Conservation (phyloP, 352 stramenopile genomes). For the Pythium angustatum region DNA sequence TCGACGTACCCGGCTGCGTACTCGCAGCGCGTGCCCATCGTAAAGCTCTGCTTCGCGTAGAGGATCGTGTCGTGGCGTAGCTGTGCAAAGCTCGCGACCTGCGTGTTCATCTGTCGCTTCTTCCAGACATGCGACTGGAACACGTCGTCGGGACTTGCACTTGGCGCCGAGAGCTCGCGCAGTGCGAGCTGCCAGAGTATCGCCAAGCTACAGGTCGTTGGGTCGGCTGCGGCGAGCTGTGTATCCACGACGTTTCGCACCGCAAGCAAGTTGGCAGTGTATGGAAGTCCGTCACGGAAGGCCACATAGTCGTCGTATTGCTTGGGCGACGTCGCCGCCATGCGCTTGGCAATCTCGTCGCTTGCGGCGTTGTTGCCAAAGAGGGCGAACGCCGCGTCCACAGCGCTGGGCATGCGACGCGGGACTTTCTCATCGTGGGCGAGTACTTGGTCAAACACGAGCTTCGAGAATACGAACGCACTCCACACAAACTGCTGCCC, state of each 20-base stretch:
- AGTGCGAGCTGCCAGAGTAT: conserved; percentile 29
- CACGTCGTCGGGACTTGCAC: background rate
- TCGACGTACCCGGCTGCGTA: conserved; percentile 31
- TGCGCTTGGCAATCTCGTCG: conserved; percentile 19
- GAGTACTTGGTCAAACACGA: conserved; percentile 32
- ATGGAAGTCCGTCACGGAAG: conserved; percentile 32
- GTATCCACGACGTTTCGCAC: conserved; percentile 20
- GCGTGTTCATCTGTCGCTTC: conserved; percentile 31
- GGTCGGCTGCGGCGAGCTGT: conserved; percentile 3
- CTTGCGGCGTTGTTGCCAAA: conserved; percentile 27
- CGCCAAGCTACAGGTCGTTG: conserved; percentile 20
- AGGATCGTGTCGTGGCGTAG: conserved; percentile 35
- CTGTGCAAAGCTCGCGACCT: conserved; percentile 29
- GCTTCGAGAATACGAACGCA: conserved; percentile 34
- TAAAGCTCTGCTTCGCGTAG: conserved; percentile 32
- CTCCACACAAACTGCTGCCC: conserved; percentile 35
- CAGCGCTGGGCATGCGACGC: conserved; percentile 25
- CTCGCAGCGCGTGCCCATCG: conserved; percentile 23
- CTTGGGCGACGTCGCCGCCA: conserved; percentile 12
- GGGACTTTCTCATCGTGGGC: conserved; percentile 17
- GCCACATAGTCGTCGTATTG: conserved; percentile 14
- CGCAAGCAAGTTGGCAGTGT: conserved; percentile 26
- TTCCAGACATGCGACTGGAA: conserved; percentile 31
- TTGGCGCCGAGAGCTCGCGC: conserved; percentile 24
- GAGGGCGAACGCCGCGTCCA: conserved; percentile 30